Percentiles rank a stretch among this genome's conserved stretches.
phyloP scores from a whole-genome alignment of 257 asterid species.

The Capsicum pubescens region DNA sequence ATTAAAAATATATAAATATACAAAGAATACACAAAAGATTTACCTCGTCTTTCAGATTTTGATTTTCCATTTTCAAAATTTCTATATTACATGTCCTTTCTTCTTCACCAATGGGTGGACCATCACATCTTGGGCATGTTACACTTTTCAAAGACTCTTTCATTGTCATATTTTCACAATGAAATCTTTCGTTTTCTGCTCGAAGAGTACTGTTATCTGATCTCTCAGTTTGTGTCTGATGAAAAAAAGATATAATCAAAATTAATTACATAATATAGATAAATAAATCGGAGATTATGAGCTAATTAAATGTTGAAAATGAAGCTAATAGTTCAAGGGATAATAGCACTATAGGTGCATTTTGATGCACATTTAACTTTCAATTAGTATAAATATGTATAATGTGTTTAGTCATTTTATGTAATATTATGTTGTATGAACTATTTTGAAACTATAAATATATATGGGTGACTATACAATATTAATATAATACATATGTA shows the following conservation, averaged over 20 bases:
- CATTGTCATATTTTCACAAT: constrained; percentile 58
- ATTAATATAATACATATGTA: not conserved
- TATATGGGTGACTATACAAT: not conserved
- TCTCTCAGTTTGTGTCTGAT: constrained; percentile 38
- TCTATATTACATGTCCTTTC: constrained; percentile 46
- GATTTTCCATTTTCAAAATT: constrained; percentile 57
- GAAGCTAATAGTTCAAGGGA: not conserved
- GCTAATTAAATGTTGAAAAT: too few relatives aligned
- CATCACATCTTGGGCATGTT: constrained; percentile 50
- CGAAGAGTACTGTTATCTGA: constrained; percentile 57
- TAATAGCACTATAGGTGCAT: not conserved
- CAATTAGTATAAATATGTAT: not conserved
- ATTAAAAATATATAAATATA: too few relatives aligned
- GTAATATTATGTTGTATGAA: not conserved
- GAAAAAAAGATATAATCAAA: not conserved
- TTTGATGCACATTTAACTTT: not conserved
- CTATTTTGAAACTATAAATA: not conserved
- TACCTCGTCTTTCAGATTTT: constrained; percentile 59
- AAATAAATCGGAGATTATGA: too few relatives aligned
- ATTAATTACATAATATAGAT: too few relatives aligned
- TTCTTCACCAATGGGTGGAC: constrained; percentile 44
- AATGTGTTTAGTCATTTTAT: not conserved
- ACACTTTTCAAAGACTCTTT: constrained; percentile 51
- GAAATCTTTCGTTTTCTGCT: constrained; percentile 57
- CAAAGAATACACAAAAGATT: not conserved